Conservation (phyloP, 768 basidiomycete genomes). For the Mycena rosella region DNA sequence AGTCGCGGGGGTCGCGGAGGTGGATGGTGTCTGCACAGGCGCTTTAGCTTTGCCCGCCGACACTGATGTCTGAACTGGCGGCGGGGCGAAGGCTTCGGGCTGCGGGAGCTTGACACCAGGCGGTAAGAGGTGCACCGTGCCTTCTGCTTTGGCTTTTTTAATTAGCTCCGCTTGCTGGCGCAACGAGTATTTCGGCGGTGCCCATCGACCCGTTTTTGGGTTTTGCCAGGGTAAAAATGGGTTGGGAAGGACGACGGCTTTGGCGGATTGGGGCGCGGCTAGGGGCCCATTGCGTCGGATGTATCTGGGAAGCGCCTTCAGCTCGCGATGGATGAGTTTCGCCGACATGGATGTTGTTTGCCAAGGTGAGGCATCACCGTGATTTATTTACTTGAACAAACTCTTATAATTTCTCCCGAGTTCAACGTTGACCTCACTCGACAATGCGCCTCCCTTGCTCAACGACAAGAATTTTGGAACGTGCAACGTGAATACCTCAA, state of each 20-base stretch:
- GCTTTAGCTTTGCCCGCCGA: conserved; percentile 14
- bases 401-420: too few relatives aligned
- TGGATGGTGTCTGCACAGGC: conserved; percentile 1
- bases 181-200: conserved; percentile 76
- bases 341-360: conserved; percentile 44
- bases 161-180: conserved; percentile 84
- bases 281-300: conserved; percentile 54
- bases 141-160: conserved; percentile 72
- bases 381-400: too few relatives aligned
- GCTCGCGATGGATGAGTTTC: conserved; percentile 61
- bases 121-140: conserved; percentile 72
- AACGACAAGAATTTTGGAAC: too few relatives aligned
- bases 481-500: too few relatives aligned
- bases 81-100: conserved; percentile 36
- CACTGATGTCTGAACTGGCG: conserved; percentile 10
- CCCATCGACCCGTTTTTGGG: conserved; percentile 73
- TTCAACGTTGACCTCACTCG: too few relatives aligned
- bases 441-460: too few relatives aligned
- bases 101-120: conserved; percentile 70
- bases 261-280: conserved; percentile 38
- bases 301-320: conserved; percentile 53
- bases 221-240: conserved; percentile 80
- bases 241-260: conserved; percentile 60
- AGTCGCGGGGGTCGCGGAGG: too few relatives aligned
- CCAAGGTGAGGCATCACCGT: too few relatives aligned